Evolutionary conservation across 2,329 filamentous ascomycete species (phyloP), one percentile per base, ranked within the genome.

Genomic region (Aspergillus texensis): DNA sequence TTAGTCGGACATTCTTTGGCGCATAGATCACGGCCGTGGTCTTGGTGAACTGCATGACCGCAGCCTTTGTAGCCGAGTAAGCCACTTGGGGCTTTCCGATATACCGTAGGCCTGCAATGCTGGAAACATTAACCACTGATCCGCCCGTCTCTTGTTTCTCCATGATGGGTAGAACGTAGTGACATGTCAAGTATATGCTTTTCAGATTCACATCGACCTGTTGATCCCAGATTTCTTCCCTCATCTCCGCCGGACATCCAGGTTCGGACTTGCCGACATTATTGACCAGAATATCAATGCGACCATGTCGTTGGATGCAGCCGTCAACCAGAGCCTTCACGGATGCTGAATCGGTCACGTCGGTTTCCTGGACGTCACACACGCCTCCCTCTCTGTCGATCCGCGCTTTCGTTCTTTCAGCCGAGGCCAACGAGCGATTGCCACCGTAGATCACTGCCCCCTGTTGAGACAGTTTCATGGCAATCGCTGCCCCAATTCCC

Each of bases 211-310:
- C 72, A 11, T 84, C 80, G 57, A 85, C 79, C 63, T 88, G 85
- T 0, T 74, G 62, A 66, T 87, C 81, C 85, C 85, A 88, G 0
- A 78, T 68, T 1, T 79, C 77, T 60, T 87, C 84, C 0, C 61
- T 53, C 78, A 87, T 82, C 0, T 71, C 74, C 0, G 80, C 84
- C 0, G 85, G 82, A 34, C 79, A 79, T 0, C 85, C 85, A 0
- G 80, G 81, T 62, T 88, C 85, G 0, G 82, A 85, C 58, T 81
- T 81, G 2, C 87, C 87, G 3, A 88, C 86, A 58, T 88, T 88
- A 66, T 87, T 88, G 19, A 89, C 72, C 0, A 89, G 75, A 26
- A 89, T 84, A 65, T 89, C 87, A 59, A 88, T 84, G 6, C 83
- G 80, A 10, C 85, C 85, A 64, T 87, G 81, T 45, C 81, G 82